phyloP scores from a whole-genome alignment of 2,329 filamentous ascomycete species.

The Ophioceras dolichostomum region DNA sequence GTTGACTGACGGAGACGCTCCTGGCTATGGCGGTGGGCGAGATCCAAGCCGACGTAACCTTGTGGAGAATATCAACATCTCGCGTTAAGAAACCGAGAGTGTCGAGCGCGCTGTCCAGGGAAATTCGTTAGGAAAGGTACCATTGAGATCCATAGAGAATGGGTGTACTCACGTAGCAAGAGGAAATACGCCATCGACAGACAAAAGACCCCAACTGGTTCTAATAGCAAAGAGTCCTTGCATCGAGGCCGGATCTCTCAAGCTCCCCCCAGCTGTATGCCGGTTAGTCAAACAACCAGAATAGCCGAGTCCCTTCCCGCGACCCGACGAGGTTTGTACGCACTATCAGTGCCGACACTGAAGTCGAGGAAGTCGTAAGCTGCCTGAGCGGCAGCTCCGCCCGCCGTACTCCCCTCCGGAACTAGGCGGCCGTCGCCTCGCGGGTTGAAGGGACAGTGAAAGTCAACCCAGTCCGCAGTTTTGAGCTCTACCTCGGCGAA shows the following conservation, averaged over 20 bases:
- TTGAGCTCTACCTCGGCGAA: slow-evolving; percentile 27
- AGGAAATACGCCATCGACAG: not conserved
- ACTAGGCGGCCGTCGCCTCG: slow-evolving; percentile 29
- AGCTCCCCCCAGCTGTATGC: not conserved
- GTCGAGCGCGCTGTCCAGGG: not conserved
- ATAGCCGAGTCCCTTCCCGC: no score
- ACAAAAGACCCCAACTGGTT: not conserved
- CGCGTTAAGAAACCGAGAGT: not conserved
- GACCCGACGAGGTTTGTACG: no score
- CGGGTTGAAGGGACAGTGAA: slow-evolving; percentile 26
- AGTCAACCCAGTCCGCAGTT: slow-evolving; percentile 31
- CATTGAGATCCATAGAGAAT: not conserved
- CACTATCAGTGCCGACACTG: not conserved
- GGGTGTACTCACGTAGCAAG: not conserved
- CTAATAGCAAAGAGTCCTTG: not conserved
- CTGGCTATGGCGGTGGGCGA: no score
- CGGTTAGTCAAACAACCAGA: no score
- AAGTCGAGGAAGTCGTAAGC: not conserved
- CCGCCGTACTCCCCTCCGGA: not conserved
- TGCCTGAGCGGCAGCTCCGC: no score
- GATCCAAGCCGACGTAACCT: not conserved
- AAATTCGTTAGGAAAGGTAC: no score
- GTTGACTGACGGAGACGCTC: no score
- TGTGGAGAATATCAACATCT: not conserved
- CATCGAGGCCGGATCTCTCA: not conserved